Conservation (phyloP, 306 rosid species). For the Hippophae rhamnoides region DNA sequence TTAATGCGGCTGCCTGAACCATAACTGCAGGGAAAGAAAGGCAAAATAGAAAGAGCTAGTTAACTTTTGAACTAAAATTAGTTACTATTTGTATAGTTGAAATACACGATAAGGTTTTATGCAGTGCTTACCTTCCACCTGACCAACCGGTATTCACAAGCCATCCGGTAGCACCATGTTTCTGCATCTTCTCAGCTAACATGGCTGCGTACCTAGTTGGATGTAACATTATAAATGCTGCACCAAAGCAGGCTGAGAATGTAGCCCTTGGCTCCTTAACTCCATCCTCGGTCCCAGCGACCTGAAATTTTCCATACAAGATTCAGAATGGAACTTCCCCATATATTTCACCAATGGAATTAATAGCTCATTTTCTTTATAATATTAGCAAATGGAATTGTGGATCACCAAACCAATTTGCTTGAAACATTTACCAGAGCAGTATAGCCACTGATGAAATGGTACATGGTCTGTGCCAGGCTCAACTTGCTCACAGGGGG, state of each 20-base stretch:
- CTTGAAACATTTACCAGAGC: slow-evolving; percentile 46
- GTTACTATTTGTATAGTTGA: not conserved
- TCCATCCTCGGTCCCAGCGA: slow-evolving; percentile 90
- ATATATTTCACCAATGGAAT: not conserved
- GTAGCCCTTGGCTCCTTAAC: slow-evolving; percentile 84
- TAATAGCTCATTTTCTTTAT: not conserved
- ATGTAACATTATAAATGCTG: slow-evolving; percentile 85
- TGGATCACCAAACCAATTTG: not conserved
- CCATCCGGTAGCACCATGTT: slow-evolving; percentile 85
- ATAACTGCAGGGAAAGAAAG: slow-evolving; percentile 34
- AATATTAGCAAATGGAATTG: not conserved
- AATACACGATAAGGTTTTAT: not conserved
- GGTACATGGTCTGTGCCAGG: slow-evolving; percentile 91
- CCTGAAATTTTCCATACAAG: slow-evolving; percentile 23
- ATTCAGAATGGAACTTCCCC: not conserved
- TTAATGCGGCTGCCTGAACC: slow-evolving; percentile 72
- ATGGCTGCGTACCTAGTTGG: slow-evolving; percentile 90
- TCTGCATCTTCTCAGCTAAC: slow-evolving; percentile 81
- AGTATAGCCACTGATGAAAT: slow-evolving; percentile 89
- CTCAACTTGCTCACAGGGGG: slow-evolving; percentile 85
- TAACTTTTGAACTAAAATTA: no score
- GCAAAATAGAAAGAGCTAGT: no score
- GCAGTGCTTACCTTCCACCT: slow-evolving; percentile 50
- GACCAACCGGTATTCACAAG: slow-evolving; percentile 98
- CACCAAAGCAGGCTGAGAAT: slow-evolving; percentile 91